Conservation (phyloP, 2,329 filamentous ascomycete genomes). For the Claviceps sp. region DNA sequence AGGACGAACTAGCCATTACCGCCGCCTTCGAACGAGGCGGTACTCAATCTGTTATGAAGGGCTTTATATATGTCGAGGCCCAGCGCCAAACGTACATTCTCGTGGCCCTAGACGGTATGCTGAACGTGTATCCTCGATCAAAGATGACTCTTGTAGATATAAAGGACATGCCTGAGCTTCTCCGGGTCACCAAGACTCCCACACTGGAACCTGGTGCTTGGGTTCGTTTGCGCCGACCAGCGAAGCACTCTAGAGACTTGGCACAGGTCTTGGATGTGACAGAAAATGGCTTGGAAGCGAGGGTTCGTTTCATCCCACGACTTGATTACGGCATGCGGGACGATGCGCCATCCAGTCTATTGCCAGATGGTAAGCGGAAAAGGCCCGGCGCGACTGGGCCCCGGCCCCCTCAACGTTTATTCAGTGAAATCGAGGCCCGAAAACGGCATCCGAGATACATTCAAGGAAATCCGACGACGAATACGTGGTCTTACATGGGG, state of each 20-base stretch:
- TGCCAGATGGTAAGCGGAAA: slow-evolving; percentile 64
- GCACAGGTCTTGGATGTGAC: slow-evolving; percentile 88
- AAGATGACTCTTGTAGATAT: slow-evolving; percentile 85
- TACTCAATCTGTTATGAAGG: slow-evolving; percentile 69
- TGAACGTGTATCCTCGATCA: slow-evolving; percentile 78
- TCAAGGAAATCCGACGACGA: slow-evolving; percentile 58
- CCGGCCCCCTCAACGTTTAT: slow-evolving; percentile 74
- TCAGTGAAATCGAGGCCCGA: slow-evolving; percentile 84
- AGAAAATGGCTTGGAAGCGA: slow-evolving; percentile 79
- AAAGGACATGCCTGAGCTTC: slow-evolving; percentile 94
- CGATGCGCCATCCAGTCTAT: slow-evolving; percentile 38
- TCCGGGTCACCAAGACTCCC: slow-evolving; percentile 77
- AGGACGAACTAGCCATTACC: slow-evolving; percentile 72
- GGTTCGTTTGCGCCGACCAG: slow-evolving; percentile 70
- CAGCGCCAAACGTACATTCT: slow-evolving; percentile 76
- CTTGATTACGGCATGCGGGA: slow-evolving; percentile 86
- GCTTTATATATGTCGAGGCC: slow-evolving; percentile 91
- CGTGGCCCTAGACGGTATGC: slow-evolving; percentile 67
- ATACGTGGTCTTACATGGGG: slow-evolving; percentile 71
- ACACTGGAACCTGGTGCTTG: slow-evolving; percentile 78
- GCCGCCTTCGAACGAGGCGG: slow-evolving; percentile 83
- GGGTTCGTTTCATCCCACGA: slow-evolving; percentile 76
- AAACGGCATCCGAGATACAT: slow-evolving; percentile 63
- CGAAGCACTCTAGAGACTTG: slow-evolving; percentile 77
- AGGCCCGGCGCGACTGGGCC: slow-evolving; percentile 48